Percentiles rank a stretch among this genome's conserved stretches.
These are phyloP conservation scores for Rhizopogon sp. DNA, from an alignment of 768 basidiomycete genomes.

Conservation along the genomic window DNA sequence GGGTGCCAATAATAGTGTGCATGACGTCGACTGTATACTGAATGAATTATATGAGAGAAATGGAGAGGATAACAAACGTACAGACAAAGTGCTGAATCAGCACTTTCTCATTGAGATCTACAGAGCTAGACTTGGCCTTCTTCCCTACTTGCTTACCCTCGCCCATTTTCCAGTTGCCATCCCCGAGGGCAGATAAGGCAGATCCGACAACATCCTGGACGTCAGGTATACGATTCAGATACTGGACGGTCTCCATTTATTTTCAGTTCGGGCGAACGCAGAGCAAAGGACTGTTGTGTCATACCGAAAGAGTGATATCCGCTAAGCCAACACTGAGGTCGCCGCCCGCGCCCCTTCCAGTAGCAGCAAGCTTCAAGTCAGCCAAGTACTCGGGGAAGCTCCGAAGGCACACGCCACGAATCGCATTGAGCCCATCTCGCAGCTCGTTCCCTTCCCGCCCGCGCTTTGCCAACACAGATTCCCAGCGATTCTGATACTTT, in stretches of 20 bases:
- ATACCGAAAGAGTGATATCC: slow-evolving; percentile 53
- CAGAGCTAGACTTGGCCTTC: slow-evolving; percentile 28
- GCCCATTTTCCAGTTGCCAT: slow-evolving; percentile 92
- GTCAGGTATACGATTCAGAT: slow-evolving; percentile 65
- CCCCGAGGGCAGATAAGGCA: slow-evolving; percentile 66
- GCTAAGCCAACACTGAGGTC: slow-evolving; percentile 62
- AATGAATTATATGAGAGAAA: not conserved
- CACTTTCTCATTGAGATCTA: slow-evolving; percentile 50
- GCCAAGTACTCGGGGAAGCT: slow-evolving; percentile 84
- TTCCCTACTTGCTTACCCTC: slow-evolving; percentile 67
- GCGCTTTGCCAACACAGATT: slow-evolving; percentile 52
- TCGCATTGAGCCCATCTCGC: slow-evolving; percentile 59
- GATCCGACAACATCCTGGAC: slow-evolving; percentile 64
- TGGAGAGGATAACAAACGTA: slow-evolving; percentile 30
- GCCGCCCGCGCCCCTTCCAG: slow-evolving; percentile 41
- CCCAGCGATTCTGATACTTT: slow-evolving; percentile 58
- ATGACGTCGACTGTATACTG: slow-evolving; percentile 65
- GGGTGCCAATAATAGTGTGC: slow-evolving; percentile 52
- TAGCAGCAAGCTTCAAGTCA: slow-evolving; percentile 64
- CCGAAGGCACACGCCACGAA: slow-evolving; percentile 67
- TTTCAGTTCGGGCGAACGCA: not conserved
- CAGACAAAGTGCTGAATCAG: slow-evolving; percentile 75
- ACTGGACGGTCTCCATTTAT: slow-evolving; percentile 53
- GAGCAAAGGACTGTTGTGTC: not conserved
- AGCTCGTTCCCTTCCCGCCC: slow-evolving; percentile 59